These are phyloP conservation scores for Fusarium austroafricanum DNA, from an alignment of 2,329 filamentous ascomycete species.

Conservation along the genomic window DNA sequence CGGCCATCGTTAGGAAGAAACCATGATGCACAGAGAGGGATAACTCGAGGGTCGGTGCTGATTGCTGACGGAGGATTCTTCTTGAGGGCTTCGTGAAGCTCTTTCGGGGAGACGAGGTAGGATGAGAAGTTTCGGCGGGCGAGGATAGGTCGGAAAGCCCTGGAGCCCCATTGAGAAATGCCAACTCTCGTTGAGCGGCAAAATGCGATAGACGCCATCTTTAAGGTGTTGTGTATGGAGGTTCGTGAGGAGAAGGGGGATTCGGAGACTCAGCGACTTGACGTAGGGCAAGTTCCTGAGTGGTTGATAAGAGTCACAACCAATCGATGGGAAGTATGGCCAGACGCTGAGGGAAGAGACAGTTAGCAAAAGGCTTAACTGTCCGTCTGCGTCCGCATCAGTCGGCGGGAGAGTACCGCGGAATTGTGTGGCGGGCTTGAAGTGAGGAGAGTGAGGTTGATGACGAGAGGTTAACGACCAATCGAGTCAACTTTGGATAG, in stretches of 20 bases:
- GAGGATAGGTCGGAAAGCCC: slow-evolving; percentile 48
- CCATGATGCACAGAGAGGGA: slow-evolving; percentile 94
- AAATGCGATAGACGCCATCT: slow-evolving; percentile 59
- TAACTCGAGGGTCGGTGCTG: slow-evolving; percentile 82
- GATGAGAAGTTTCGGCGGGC: slow-evolving; percentile 69
- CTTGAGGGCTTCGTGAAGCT: slow-evolving; percentile 84
- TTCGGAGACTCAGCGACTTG: slow-evolving; percentile 26
- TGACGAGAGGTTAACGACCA: slow-evolving; percentile 40
- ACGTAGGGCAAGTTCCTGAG: slow-evolving; percentile 38
- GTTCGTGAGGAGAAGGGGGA: slow-evolving; percentile 10
- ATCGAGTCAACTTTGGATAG: slow-evolving; percentile 36
- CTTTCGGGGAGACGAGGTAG: slow-evolving; percentile 86
- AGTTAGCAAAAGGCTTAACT: slow-evolving; percentile 40
- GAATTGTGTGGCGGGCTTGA: slow-evolving; percentile 13
- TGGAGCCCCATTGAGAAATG: slow-evolving; percentile 53
- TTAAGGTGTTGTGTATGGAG: slow-evolving; percentile 15
- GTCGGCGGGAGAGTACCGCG: slow-evolving; percentile 26
- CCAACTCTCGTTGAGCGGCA: slow-evolving; percentile 57
- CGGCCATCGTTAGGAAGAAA: slow-evolving; percentile 94
- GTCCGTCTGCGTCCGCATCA: slow-evolving; percentile 42
- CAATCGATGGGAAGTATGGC: slow-evolving; percentile 8
- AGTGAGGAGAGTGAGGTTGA: slow-evolving; percentile 37
- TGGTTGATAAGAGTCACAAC: slow-evolving; percentile 39
- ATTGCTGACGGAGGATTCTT: slow-evolving; percentile 84
- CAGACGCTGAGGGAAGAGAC: slow-evolving; percentile 17